Evolutionary conservation across 257 asterid genomes (phyloP).

Genomic region (Plantago ovata): DNA sequence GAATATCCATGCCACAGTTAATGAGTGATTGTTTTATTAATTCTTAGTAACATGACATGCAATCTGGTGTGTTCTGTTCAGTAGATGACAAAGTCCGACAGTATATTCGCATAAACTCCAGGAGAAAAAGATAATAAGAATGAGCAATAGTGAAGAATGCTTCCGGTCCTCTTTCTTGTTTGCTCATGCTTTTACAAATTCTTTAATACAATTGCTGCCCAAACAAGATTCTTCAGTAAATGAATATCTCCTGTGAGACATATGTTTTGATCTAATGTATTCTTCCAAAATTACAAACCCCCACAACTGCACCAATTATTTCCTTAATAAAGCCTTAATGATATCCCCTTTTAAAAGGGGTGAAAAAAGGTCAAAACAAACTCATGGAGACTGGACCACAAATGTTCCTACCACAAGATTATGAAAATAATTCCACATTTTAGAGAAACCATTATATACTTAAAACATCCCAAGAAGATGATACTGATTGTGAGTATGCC

Average conservation of each 20-base stretch:
- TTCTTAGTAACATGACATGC: not conserved
- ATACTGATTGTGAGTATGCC: not conserved
- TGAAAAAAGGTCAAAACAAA: too few species aligned
- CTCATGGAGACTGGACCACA: not conserved
- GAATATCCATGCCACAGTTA: not conserved
- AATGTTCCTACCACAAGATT: conserved; percentile 4
- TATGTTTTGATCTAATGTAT: too few species aligned
- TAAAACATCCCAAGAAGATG: not conserved
- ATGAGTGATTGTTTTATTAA: conserved; percentile 4
- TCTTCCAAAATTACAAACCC: too few species aligned
- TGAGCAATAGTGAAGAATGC: not conserved
- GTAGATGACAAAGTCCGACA: not conserved
- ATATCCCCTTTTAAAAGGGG: not conserved
- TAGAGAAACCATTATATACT: not conserved
- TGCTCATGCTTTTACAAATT: not conserved
- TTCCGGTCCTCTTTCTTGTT: not conserved
- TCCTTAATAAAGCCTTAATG: not conserved
- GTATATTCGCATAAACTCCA: not conserved
- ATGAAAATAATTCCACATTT: not conserved
- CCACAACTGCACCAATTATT: too few species aligned
- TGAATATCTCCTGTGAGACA: too few species aligned
- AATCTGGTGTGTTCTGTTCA: not conserved
- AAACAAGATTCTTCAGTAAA: too few species aligned
- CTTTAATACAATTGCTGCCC: not conserved
- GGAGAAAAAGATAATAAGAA: not conserved